Base-by-base conservation (phyloP, 148 eudicot genomes). In the Silene conica region DNA sequence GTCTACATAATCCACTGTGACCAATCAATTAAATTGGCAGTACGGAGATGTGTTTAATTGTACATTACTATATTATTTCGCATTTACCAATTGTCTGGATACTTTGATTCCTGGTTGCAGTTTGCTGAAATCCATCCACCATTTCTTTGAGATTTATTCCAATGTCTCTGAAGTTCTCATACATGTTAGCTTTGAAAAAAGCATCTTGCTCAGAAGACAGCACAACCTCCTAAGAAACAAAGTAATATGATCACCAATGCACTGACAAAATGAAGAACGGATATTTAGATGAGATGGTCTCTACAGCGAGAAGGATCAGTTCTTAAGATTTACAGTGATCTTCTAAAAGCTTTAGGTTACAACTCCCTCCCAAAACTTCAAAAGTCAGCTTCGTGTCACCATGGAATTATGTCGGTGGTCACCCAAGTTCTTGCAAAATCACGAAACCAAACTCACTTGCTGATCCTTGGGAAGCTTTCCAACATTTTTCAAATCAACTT, bases 61-160 rank as follows among this genome's bases (percentile, higher is more conserved):
- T 52, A 13, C 21, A 54, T 54, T 73, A 52, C 70, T 13, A 13
- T 28, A 54, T 54, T 73, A 52, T 73, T 13, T 31, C 34, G 56
- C 64, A 83, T 96, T 78, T 78, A 89, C 98, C 98, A 75, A 94
- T 84, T 64, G 98, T 94, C 80, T 91, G 97, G 77, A 94, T 92
- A 50, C 82, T 94, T 85, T 88, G 98, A 81, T 92, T 94, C 70
- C 98, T 94, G 83, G 90, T 92, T 60, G 93, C 92, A 77, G 87
- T 84, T 84, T 91, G 97, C 82, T 94, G 98, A 73, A 94, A 94
- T 12, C 92, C 97, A 84, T 94, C 98, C 79, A 94, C 97, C 98
- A 94, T 88, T 73, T 78, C 79, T 82, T 94, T 94, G 69, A 94
- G 90, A 82, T 86, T 94, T 92, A 94, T 88, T 69, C 98, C 98